These are phyloP conservation scores for Hura crepitans DNA, from an alignment of 441 rosid genomes.

Conservation along the genomic window DNA sequence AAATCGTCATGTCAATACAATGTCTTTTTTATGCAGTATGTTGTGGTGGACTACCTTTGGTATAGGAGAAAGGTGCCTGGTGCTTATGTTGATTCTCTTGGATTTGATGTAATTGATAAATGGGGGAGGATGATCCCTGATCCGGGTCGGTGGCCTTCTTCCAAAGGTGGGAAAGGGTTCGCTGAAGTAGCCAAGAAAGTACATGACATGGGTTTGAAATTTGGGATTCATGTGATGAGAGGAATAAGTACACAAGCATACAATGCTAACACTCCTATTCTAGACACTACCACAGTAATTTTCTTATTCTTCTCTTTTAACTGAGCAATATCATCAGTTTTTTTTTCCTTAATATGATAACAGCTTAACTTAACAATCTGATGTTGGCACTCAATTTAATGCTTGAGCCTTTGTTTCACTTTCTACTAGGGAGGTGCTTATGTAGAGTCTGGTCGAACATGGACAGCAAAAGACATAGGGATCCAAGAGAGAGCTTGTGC, in stretches of 20 bases:
- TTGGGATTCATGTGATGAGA: constrained; percentile 95
- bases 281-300: constrained; percentile 52
- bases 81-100: constrained; percentile 60
- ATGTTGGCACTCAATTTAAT: constrained; percentile 6
- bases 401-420: constrained; percentile 15
- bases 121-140: constrained; percentile 94
- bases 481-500: constrained; percentile 74
- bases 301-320: neutral
- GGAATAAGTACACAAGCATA: constrained; percentile 91
- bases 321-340: neutral
- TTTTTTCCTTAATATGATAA: neutral
- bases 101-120: constrained; percentile 86
- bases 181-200: constrained; percentile 69
- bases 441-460: constrained; percentile 49
- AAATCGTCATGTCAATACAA: neutral
- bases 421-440: constrained; percentile 59
- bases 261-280: constrained; percentile 63
- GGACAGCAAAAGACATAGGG: constrained; percentile 81
- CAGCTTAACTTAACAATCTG: neutral
- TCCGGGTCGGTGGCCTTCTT: constrained; percentile 81
- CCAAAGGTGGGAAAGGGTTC: constrained; percentile 70
- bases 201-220: constrained; percentile 79
- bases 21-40: constrained; percentile 53
- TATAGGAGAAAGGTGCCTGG: constrained; percentile 77
- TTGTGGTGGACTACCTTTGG: constrained; percentile 95